phyloP scores from a whole-genome alignment of 1,284 basidiomycete species.

The Flammula alnicola region DNA sequence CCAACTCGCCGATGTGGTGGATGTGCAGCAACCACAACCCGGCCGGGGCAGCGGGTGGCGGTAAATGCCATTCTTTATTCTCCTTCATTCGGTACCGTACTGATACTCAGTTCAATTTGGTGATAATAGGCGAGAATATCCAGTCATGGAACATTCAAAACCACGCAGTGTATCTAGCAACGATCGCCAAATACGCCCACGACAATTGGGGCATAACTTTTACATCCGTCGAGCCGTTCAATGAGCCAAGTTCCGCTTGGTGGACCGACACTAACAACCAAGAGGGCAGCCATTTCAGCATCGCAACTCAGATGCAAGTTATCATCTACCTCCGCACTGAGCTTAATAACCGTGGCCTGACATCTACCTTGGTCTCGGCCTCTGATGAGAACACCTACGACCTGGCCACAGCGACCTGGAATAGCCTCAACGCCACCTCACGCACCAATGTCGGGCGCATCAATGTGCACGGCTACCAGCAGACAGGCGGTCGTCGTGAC shows the following conservation, averaged over 20 bases:
- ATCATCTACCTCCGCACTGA: slow-evolving; percentile 16
- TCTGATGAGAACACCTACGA: slow-evolving; percentile 22
- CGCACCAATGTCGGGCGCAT: slow-evolving; percentile 17
- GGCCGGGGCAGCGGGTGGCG: slow-evolving; percentile 13
- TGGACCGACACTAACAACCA: slow-evolving; percentile 22
- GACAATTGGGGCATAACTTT: slow-evolving; percentile 23
- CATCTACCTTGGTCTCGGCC: slow-evolving; percentile 13
- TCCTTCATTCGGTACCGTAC: background rate
- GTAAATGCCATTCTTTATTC: slow-evolving; percentile 2
- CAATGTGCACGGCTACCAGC: slow-evolving; percentile 22
- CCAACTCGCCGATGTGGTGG: slow-evolving; percentile 24
- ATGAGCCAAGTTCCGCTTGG: slow-evolving; percentile 21
- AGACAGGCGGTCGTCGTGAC: slow-evolving; percentile 18
- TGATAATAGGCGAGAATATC: slow-evolving; percentile 17
- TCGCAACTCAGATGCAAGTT: slow-evolving; percentile 17
- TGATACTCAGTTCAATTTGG: background rate
- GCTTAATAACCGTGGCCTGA: slow-evolving; percentile 19
- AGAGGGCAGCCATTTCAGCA: slow-evolving; percentile 23
- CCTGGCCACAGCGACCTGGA: slow-evolving; percentile 17
- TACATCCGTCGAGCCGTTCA: slow-evolving; percentile 19
- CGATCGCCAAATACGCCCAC: slow-evolving; percentile 21
- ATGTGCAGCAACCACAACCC: slow-evolving; percentile 23
- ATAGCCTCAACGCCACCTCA: slow-evolving; percentile 18
- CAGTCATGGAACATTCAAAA: slow-evolving; percentile 21
- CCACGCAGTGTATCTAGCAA: slow-evolving; percentile 19